Base-by-base conservation (phyloP, 441 rosid species). In the Francoa sonchifolia region DNA sequence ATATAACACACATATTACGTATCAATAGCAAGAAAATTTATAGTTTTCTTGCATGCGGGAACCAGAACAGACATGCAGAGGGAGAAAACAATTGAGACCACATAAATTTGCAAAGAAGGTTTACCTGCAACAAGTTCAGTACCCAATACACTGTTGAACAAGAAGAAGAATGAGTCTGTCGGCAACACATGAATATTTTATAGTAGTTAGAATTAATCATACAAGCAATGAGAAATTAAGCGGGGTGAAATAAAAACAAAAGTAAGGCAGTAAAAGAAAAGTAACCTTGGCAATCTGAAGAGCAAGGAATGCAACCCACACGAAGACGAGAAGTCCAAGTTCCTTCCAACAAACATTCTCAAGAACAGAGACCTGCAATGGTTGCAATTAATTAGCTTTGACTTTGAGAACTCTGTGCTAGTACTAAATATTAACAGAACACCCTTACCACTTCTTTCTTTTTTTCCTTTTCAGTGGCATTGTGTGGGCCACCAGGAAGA, bases 341-440 rank as follows among this genome's bases (percentile, higher is more conserved):
- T 79, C 79, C 62, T 62, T 76, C 89, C 89, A 79, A 25, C 39
- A 61, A 12, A 79, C 66, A 33, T 79, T 79, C 44, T 76, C 79
- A 19, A 63, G 37, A 65, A 79, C n/a, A 16, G 62, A 34, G 12
- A 67, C 73, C 84, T 76, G 66, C 31, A 27, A 11, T 27, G 33
- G 31, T 33, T 20, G 23, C 58, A 27, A 19, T 26, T 54, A 1
- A 21, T 68, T 37, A 65, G 48, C 4, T 15, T 35, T 15, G 21
- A 17, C 1, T 25, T 33, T 22, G 7, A 48, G 49, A 54, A 17
- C 37, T 27, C 42, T 19, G 31, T 8, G 17, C n/a, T 25, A 11
- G 9, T 18, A 18, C 34, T 35, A 33, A 59, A 1, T 12, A 8
- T 12, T 16, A 8, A 13, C 15, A 28, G 25, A 23, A 41, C 14